Evolutionary conservation across 306 rosid species (phyloP).

Genomic region (Benincasa hispida): DNA sequence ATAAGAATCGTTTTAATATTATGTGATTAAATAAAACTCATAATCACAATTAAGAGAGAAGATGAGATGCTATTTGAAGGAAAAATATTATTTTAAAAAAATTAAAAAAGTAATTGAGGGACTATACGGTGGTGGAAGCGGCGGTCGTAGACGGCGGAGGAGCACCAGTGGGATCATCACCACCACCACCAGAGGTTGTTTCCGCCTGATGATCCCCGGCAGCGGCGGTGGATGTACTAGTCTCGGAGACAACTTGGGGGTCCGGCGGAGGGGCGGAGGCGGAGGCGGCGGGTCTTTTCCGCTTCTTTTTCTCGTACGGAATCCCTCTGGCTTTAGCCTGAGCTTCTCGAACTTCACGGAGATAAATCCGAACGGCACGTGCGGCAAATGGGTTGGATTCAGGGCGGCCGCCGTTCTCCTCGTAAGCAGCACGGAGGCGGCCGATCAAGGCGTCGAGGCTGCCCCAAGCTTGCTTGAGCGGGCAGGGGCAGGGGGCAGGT

Average conservation of each 20-base stretch:
- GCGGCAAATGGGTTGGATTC: constrained; percentile 89
- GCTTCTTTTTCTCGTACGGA: constrained; percentile 86
- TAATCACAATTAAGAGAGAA: constrained; percentile 23
- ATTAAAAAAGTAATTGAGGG: background rate
- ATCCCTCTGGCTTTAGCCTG: constrained; percentile 93
- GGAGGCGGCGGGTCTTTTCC: constrained; percentile 37
- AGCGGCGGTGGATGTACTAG: background rate
- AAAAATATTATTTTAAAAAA: background rate
- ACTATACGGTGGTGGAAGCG: constrained; percentile 37
- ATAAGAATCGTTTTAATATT: constrained; percentile 27
- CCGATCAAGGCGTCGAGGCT: constrained; percentile 87
- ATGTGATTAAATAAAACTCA: constrained; percentile 42
- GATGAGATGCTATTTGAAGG: constrained; percentile 3
- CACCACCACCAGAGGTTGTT: background rate
- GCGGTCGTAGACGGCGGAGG: constrained; percentile 21
- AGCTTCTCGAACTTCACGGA: constrained; percentile 73
- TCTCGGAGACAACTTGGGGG: background rate
- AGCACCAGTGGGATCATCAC: background rate
- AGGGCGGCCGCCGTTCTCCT: constrained; percentile 82
- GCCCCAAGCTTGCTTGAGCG: constrained; percentile 83
- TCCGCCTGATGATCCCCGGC: background rate
- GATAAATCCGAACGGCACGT: constrained; percentile 64
- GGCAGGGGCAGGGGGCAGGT: constrained; percentile 80
- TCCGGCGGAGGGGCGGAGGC: constrained; percentile 5
- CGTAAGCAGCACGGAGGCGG: constrained; percentile 86